Evolutionary conservation across 148 eudicot genomes (phyloP), one percentile per base, ranked within the genome.

Genomic region (Diospyros kaki): DNA sequence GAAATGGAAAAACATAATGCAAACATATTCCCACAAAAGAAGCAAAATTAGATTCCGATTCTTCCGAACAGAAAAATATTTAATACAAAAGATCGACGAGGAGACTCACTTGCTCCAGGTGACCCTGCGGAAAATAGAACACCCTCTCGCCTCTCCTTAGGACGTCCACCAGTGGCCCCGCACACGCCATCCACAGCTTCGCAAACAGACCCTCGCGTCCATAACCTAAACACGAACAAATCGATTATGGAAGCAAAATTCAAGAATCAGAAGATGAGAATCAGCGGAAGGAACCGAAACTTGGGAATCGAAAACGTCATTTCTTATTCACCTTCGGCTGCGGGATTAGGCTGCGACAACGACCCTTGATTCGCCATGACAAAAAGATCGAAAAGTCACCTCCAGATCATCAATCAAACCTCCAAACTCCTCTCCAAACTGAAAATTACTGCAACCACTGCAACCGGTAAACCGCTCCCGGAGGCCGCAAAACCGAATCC

Each of bases 111-210:
- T 93, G 96, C 75, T 93, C 96, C 87, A 93, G 84, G 75, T 93
- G 98, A 51, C 98, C 98, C 82, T 93, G 98, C 2, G 98, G 98
- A 44, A 93, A 91, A 80, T 93, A 93, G 66, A 81, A 93, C 39
- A 93, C 96, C 75, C 83, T 85, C 77, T 93, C 93, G 46, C 76
- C 79, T 12, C 44, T 2, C 28, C 80, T 80, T 43, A 94, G 98
- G 69, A 93, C 81, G 68, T 90, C 92, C 46, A 91, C 96, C 69
- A 93, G 73, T 50, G 98, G 98, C 12, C 98, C 98, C 6, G 98
- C 98, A 88, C 98, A 93, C 1, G 92, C 96, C 81, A 70, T 88
- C 98, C 98, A 93, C 43, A 93, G 83, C 82, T 93, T 91, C 38
- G 74, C 63, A 73, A 91, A 91, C 81, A 93, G 80, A 66, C 76